These are phyloP conservation scores for Beauveria scarabaeidicola DNA, from an alignment of 2,329 filamentous ascomycete genomes.

Conservation along the genomic window DNA sequence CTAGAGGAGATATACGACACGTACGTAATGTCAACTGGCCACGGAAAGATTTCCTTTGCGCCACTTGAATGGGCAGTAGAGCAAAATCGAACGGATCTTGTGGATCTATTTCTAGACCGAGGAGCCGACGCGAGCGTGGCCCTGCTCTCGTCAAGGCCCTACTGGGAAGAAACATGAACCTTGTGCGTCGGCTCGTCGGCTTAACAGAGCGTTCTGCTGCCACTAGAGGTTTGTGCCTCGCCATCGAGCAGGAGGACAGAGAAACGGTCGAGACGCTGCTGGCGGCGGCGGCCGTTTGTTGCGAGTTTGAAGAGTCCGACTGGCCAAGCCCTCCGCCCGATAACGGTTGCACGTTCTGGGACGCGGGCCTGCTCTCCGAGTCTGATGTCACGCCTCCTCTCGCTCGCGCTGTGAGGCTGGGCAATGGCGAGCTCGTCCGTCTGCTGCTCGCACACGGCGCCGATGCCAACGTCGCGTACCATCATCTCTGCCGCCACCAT, in stretches of 20 bases:
- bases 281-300: neutral
- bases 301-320: neutral
- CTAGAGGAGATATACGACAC: neutral
- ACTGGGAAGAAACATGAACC: neutral
- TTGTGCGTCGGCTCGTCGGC: neutral
- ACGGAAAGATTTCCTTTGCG: neutral
- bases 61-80: neutral
- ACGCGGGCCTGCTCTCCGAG: neutral
- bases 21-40: neutral
- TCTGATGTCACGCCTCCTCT: constrained; percentile 1
- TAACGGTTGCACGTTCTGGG: too few relatives aligned
- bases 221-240: neutral
- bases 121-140: neutral
- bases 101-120: neutral
- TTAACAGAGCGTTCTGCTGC: neutral
- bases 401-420: neutral
- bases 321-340: neutral
- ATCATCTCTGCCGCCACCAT: neutral
- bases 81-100: neutral
- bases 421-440: neutral
- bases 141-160: constrained; percentile 1
- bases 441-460: constrained; percentile 3
- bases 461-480: constrained; percentile 1
- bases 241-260: neutral
- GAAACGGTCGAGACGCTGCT: neutral